Evolutionary conservation across 352 stramenopile genomes (phyloP), one percentile per base, ranked within the genome.

Genomic region (Sclerospora graminicola): DNA sequence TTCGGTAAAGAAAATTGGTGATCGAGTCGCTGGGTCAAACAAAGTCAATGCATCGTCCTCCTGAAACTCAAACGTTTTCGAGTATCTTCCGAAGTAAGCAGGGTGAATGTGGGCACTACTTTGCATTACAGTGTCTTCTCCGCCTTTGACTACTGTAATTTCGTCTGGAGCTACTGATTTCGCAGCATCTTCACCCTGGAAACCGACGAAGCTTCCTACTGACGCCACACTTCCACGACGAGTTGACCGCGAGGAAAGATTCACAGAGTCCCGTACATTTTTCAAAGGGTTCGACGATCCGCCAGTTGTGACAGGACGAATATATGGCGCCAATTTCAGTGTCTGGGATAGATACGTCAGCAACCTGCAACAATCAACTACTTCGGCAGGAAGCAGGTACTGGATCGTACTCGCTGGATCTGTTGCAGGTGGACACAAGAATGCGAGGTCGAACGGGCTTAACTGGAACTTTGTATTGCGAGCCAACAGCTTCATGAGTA

Each of bases 391-490:
- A 33, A 82, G 45, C 45, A 69, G 38, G 20, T 83, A 87, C 15
- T 73, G 44, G 7, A 68, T 41, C 9, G 51, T 53, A 15, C 57
- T 63, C 33, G 66, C 55, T 23, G 79, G 61, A 6, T 60, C 52
- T 8, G 52, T 41, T 15, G 49, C 53, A 6, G 73, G 67, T 4
- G 79, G 77, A 35, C 81, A 88, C 33, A 92, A 66, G 38, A 94
- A 94, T 10, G 66, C 54, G 40, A 89, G 57, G 38, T 94, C 82
- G 0, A 64, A 73, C 0, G 63, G 43, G 28, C 63, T 89, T 13
- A 94, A 55, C 50, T 92, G 79, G 45, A 93, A 89, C 51, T 93
- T 90, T 2, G 64, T 70, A 32, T 94, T 92, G 43, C 80, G 68
- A 15, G 76, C 78, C 5, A 94, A 45, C 5, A 92, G 54, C 52